Evolutionary conservation across 2,329 filamentous ascomycete genomes (phyloP), one percentile per base, ranked within the genome.

Genomic region (Cladophialophora immunda): DNA sequence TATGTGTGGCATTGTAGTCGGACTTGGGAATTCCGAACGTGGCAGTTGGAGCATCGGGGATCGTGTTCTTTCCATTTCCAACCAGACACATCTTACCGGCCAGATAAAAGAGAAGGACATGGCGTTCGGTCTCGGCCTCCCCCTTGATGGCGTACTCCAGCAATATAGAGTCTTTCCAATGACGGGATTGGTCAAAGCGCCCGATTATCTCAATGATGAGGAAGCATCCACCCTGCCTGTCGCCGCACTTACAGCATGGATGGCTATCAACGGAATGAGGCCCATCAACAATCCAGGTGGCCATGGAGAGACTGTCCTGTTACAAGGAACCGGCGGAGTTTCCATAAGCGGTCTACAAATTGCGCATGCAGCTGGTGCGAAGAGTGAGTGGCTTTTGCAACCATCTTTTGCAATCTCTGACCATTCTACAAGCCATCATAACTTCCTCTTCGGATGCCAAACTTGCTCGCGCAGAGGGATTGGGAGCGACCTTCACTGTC

Each of bases 401-500:
- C 79, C 8, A 81, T 81, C 64, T 73, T 82, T 22, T 52, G n/a
- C 30, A 11, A 5, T 8, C 4, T 36, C 27, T 62, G 74, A 75
- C 4, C 58, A 47, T 34, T 7, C 25, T n/a, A 0, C 77, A 73
- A 71, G 82, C 81, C 1, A 84, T 85, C 34, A 79, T 84, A 50
- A 85, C 82, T 0, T 85, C 83, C 1, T 85, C 84, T 0, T 83
- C 81, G 2, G 82, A 86, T 67, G 70, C 76, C 3, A 86, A 87
- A 70, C 77, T 85, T 4, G 71, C 76, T 4, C 64, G 74, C 3
- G 79, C 77, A 5, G 76, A 77, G 66, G 68, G 74, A 0, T 73
- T 77, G 27, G 83, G 84, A 7, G 83, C 82, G 1, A 80, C 82
- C 41, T 73, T 81, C 59, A 76, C 74, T 2, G 81, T 86, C 75